These are phyloP conservation scores for Scedosporium minutisporum DNA, from an alignment of 2,329 filamentous ascomycete species.

Conservation along the genomic window DNA sequence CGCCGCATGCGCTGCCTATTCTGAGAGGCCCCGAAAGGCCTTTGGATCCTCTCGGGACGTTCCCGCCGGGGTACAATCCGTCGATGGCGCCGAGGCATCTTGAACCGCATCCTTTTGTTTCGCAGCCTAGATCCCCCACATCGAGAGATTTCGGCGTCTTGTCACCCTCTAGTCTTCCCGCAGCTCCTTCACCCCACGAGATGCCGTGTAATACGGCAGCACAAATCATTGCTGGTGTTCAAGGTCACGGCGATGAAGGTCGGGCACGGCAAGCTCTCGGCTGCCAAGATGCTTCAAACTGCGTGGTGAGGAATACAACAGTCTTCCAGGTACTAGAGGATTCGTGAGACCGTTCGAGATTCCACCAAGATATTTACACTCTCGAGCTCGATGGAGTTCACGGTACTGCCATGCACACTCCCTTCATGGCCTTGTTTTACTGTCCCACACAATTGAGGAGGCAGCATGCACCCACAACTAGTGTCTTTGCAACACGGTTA, in stretches of 20 bases:
- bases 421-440: too few species aligned
- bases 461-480: too few species aligned
- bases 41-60: not conserved
- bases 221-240: slow-evolving; percentile 29
- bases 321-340: slow-evolving; percentile 23
- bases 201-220: slow-evolving; percentile 26
- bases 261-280: slow-evolving; percentile 20
- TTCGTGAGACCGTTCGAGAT: not conserved
- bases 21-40: not conserved
- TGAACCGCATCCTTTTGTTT: slow-evolving; percentile 5
- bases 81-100: slow-evolving; percentile 6
- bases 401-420: too few species aligned
- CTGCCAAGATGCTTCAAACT: slow-evolving; percentile 17
- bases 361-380: not conserved
- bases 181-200: slow-evolving; percentile 18
- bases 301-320: slow-evolving; percentile 24
- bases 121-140: not conserved
- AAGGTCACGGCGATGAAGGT: slow-evolving; percentile 20
- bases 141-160: not conserved
- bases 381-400: not conserved
- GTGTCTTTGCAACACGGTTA: not conserved
- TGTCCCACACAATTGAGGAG: too few species aligned
- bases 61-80: not conserved
- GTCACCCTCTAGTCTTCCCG: not conserved
- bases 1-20: not conserved